Conservation (phyloP, 495 filamentous ascomycete species). For the Podospora anserina region DNA sequence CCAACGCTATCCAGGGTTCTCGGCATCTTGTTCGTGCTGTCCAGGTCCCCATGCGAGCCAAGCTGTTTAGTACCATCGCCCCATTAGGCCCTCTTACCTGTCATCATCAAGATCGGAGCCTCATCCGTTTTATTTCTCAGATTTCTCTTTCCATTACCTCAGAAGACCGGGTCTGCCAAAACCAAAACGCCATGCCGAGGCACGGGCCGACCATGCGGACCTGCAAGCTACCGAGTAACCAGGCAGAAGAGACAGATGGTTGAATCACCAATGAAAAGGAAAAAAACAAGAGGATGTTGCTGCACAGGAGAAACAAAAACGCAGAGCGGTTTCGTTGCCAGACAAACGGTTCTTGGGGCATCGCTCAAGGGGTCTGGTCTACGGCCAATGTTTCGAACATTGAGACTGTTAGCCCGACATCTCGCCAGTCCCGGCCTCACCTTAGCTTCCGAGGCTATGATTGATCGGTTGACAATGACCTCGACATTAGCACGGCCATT, state of each 20-base stretch:
- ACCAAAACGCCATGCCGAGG: slow-evolving; percentile 7
- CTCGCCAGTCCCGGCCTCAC: slow-evolving; percentile 8
- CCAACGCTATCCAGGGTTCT: neutral
- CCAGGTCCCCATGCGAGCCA: neutral
- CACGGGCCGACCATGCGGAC: slow-evolving; percentile 20
- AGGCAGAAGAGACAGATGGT: slow-evolving; percentile 5
- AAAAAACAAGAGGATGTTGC: neutral
- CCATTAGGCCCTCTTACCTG: neutral
- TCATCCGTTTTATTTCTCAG: neutral
- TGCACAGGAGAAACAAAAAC: slow-evolving; percentile 1
- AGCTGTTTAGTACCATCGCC: neutral
- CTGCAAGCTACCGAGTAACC: slow-evolving; percentile 21
- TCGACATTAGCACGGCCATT: neutral
- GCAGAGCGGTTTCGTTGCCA: neutral
- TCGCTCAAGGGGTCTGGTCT: neutral
- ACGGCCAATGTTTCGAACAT: neutral
- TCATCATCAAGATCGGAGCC: neutral
- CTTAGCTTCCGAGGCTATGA: slow-evolving; percentile 21
- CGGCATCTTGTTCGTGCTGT: neutral
- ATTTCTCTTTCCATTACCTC: neutral
- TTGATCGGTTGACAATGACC: slow-evolving; percentile 18
- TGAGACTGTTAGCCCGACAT: slow-evolving; percentile 7
- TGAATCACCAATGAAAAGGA: slow-evolving; percentile 6
- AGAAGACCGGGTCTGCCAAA: neutral
- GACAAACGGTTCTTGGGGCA: slow-evolving; percentile 11